Evolutionary conservation across 2,329 filamentous ascomycete species (phyloP), one percentile per base, ranked within the genome.

Genomic region (Dothistroma septosporum): DNA sequence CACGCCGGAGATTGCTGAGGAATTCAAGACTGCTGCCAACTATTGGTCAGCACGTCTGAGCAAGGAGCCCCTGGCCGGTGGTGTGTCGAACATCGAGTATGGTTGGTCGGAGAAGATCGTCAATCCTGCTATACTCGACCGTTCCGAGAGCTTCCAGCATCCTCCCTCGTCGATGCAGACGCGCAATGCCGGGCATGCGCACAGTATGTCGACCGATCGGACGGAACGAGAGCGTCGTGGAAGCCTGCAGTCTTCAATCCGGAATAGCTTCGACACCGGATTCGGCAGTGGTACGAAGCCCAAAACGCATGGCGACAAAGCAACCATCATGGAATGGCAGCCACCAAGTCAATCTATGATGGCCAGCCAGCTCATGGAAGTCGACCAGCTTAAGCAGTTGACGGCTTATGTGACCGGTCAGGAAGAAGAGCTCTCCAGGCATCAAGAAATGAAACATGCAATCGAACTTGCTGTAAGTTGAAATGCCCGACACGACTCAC

Each of bases 21-120:
- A 99, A 74, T 99, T 97, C 70, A 92, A 97, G 56, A 88, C 86
- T 19, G 95, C 92, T 1, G 91, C 91, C 69, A 99, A 99, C 76
- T 99, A 97, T 77, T 99, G 94, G 94, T 94, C 91, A 71, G 93
- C 94, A 2, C 85, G 94, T 55, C 82, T 97, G 33, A 96, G 92
- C 71, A 97, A 96, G 64, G 92, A 97, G 72, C 94, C 94, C 2
- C 80, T 99, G 33, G 85, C 93, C 35, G 94, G 94, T 60, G 93
- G 92, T 59, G 90, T 99, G 68, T 96, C 91, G 76, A 99, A 97
- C 74, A 89, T 97, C 68, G 94, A 99, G 75, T 97, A 97, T 72
- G 94, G 94, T 57, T 99, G 94, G 94, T 90, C 91, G 68, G 91
- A 96, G 46, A 81, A 83, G 21, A 87, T 97, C 62, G 87, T 97